Percentiles rank a stretch among this genome's conserved stretches.
Conservation (phyloP, 2,329 filamentous ascomycete species). For the Dactylella cylindrospora region DNA sequence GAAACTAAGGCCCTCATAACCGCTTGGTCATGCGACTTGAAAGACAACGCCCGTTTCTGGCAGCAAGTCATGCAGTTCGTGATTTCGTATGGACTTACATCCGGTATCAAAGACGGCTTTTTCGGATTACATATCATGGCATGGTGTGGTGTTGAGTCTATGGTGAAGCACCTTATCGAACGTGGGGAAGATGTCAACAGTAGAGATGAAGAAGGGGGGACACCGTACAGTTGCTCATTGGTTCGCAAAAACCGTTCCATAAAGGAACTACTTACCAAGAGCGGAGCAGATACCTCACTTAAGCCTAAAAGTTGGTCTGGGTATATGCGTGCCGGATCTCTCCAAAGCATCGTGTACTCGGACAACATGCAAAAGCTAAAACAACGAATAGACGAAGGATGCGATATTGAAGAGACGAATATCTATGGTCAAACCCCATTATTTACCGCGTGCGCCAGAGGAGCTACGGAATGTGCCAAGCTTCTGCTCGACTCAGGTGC, state of each 20-base stretch:
- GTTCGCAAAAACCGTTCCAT: too few species aligned
- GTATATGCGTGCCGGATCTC: too few species aligned
- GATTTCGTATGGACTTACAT: neutral
- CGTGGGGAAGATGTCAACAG: neutral
- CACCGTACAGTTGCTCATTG: neutral
- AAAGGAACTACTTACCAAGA: too few species aligned
- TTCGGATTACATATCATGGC: slow-evolving; percentile 6
- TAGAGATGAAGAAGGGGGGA: slow-evolving; percentile 14
- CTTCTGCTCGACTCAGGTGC: neutral
- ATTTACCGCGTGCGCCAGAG: slow-evolving; percentile 10
- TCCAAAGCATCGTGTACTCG: too few species aligned
- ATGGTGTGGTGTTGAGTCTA: neutral
- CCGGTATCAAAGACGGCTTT: slow-evolving; percentile 4
- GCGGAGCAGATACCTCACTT: too few species aligned
- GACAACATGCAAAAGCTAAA: too few species aligned
- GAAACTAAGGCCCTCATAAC: slow-evolving; percentile 5
- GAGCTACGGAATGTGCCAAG: neutral
- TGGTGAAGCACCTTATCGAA: slow-evolving; percentile 16
- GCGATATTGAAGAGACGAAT: slow-evolving; percentile 4
- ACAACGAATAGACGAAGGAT: too few species aligned
- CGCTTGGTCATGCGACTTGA: slow-evolving; percentile 2
- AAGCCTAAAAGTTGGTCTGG: too few species aligned
- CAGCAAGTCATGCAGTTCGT: slow-evolving; percentile 3
- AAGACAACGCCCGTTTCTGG: slow-evolving; percentile 9
- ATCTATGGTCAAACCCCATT: neutral